phyloP scores from a whole-genome alignment of 1,284 basidiomycete genomes.

The Leccinum pachyderme region DNA sequence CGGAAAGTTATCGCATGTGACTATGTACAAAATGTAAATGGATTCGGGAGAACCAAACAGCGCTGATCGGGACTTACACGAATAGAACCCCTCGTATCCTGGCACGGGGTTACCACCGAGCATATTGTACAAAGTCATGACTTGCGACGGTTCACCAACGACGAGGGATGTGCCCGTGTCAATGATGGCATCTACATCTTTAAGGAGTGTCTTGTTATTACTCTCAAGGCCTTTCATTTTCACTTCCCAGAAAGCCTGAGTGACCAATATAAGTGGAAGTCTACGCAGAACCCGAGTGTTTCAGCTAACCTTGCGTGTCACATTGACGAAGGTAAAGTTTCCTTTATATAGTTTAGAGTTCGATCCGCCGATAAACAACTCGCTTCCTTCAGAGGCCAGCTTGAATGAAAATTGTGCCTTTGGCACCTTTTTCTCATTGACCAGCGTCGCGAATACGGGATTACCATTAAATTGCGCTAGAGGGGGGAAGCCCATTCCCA shows the following conservation, averaged over 20 bases:
- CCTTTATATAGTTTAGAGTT: conserved; percentile 17
- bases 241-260: conserved; percentile 45
- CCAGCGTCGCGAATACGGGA: conserved; percentile 27
- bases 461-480: conserved; percentile 18
- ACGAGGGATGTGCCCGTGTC: conserved; percentile 52
- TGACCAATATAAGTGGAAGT: neutral
- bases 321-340: conserved; percentile 16
- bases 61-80: conserved; percentile 2
- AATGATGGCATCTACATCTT: conserved; percentile 35
- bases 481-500: conserved; percentile 33
- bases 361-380: conserved; percentile 41
- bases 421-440: conserved; percentile 18
- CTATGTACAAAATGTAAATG: conserved; percentile 1
- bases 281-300: neutral
- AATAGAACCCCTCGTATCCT: conserved; percentile 7
- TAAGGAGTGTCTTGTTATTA: conserved; percentile 19
- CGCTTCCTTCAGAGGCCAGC: conserved; percentile 25
- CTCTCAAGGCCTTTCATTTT: conserved; percentile 33
- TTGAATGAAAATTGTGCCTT: conserved; percentile 39
- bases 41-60: neutral
- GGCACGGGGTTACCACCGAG: conserved; percentile 9
- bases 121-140: conserved; percentile 1
- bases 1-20: conserved; percentile 17
- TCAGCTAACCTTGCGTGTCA: conserved; percentile 30
- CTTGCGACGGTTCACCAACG: conserved; percentile 23